Conservation (phyloP, 2,329 filamentous ascomycete species). For the Cylindrodendrum hubeiense region DNA sequence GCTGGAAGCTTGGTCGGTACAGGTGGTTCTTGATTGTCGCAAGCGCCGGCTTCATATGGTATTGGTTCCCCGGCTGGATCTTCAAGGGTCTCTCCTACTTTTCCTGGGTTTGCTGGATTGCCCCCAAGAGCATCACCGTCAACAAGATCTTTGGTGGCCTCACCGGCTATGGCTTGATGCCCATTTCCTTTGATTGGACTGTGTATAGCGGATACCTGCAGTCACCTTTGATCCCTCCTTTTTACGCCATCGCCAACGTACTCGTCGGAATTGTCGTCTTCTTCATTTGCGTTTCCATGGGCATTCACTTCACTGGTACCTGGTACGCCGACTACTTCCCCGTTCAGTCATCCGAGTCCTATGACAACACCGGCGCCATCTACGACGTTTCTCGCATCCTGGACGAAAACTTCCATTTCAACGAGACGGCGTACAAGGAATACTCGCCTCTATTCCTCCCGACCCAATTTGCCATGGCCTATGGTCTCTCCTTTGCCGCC, state of each 20-base stretch:
- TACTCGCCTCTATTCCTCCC: constrained; percentile 77
- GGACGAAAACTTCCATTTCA: constrained; percentile 66
- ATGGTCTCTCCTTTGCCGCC: constrained; percentile 77
- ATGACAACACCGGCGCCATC: constrained; percentile 71
- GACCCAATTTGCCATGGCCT: constrained; percentile 70
- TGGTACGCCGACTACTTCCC: constrained; percentile 73
- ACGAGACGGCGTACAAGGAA: constrained; percentile 69
- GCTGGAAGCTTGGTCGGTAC: constrained; percentile 75
- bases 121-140: constrained; percentile 69
- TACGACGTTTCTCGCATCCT: constrained; percentile 75
- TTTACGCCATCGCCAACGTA: constrained; percentile 68
- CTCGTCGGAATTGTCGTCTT: constrained; percentile 66
- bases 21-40: constrained; percentile 72
- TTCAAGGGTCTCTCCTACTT: constrained; percentile 73
- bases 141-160: constrained; percentile 73
- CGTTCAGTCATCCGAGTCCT: constrained; percentile 70
- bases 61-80: constrained; percentile 73
- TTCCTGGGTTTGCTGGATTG: constrained; percentile 72
- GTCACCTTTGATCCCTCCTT: constrained; percentile 65
- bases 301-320: constrained; percentile 68
- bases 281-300: constrained; percentile 68
- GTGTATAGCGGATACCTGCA: constrained; percentile 61
- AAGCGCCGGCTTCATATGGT: constrained; percentile 64
- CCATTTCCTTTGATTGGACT: constrained; percentile 70
- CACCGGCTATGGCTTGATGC: constrained; percentile 69